Conservation (phyloP, 2,329 filamentous ascomycete genomes). For the Dothistroma pini region DNA sequence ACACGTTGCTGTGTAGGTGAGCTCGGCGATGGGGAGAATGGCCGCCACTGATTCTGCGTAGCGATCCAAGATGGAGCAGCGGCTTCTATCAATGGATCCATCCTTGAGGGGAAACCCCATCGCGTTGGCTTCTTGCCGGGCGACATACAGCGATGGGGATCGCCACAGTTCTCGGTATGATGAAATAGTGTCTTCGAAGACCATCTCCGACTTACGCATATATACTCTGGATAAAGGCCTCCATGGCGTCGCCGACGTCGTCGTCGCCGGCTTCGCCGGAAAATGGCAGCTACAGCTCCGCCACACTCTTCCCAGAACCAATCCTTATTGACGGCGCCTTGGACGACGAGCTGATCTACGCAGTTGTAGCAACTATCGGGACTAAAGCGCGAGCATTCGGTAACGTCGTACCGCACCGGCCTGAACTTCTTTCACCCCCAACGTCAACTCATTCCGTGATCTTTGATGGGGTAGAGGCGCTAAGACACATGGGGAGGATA, state of each 20-base stretch:
- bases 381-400: constrained; percentile 63
- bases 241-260: constrained; percentile 2
- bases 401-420: constrained; percentile 11
- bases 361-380: constrained; percentile 52
- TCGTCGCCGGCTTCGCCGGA: neutral
- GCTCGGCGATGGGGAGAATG: too few relatives aligned
- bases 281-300: constrained; percentile 7
- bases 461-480: constrained; percentile 7
- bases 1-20: neutral
- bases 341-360: constrained; percentile 58
- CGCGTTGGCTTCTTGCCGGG: neutral
- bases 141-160: neutral
- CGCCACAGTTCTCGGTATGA: neutral
- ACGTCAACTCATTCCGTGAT: constrained; percentile 14
- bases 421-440: constrained; percentile 15
- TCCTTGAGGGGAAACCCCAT: neutral
- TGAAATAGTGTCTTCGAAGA: too few relatives aligned
- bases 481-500: constrained; percentile 2
- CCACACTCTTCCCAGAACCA: constrained; percentile 7
- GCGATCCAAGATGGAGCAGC: neutral
- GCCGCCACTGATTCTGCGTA: neutral
- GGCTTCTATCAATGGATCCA: neutral
- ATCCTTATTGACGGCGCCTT: constrained; percentile 33
- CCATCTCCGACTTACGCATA: too few relatives aligned
- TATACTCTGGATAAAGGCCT: constrained; percentile 2